Evolutionary conservation across 495 filamentous ascomycete species (phyloP).

Genomic region (Hypoxylon trugodes): DNA sequence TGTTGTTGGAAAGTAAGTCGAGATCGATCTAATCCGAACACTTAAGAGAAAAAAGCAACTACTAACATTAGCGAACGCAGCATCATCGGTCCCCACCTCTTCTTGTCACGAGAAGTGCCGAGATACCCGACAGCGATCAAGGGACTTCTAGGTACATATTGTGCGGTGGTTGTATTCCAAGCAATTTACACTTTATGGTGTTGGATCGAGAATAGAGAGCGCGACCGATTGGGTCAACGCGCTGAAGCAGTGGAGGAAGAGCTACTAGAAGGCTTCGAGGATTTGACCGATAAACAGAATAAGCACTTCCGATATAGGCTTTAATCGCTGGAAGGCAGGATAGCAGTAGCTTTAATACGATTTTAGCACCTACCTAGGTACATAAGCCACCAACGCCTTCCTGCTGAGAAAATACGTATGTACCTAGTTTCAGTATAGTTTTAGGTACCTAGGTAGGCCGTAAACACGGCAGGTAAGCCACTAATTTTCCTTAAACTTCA

Average conservation of each 20-base stretch:
- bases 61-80: constrained; percentile 34
- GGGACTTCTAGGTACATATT: constrained; percentile 39
- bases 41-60: background rate
- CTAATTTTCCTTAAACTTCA: too few species aligned
- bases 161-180: constrained; percentile 30
- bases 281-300: constrained; percentile 48
- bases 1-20: constrained; percentile 34
- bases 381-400: too few species aligned
- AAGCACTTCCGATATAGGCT: constrained; percentile 45
- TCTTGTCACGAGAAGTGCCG: constrained; percentile 41
- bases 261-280: constrained; percentile 41
- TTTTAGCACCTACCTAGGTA: too few species aligned
- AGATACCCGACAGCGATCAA: constrained; percentile 47
- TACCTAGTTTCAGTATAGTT: too few species aligned
- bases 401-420: too few species aligned
- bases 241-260: constrained; percentile 25
- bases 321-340: background rate
- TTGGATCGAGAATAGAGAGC: constrained; percentile 31
- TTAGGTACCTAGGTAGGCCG: too few species aligned
- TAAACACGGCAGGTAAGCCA: too few species aligned
- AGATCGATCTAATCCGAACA: background rate
- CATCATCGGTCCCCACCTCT: constrained; percentile 46
- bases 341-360: too few species aligned
- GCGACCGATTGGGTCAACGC: constrained; percentile 21
- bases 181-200: constrained; percentile 32